Evolutionary conservation across 495 filamentous ascomycete genomes (phyloP).

Genomic region (Hyaloscypha bicolor): DNA sequence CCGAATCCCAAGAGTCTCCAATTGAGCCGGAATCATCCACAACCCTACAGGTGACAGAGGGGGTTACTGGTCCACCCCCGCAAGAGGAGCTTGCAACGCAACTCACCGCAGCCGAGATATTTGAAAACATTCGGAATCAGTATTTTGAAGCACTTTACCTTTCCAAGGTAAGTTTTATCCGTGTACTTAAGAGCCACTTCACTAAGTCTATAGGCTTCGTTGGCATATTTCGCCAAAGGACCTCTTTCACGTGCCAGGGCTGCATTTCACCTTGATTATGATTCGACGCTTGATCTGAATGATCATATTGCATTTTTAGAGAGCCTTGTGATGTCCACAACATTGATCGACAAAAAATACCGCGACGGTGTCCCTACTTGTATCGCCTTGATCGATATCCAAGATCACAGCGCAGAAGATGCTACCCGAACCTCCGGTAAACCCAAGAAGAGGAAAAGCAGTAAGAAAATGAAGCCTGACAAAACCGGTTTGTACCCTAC

Average conservation of each 20-base stretch:
- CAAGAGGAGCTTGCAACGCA: conserved; percentile 24
- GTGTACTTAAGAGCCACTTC: conserved; percentile 31
- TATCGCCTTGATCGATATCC: conserved; percentile 63
- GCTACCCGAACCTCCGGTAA: conserved; percentile 41
- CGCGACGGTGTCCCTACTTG: conserved; percentile 70
- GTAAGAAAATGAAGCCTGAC: conserved; percentile 70
- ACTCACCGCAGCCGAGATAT: conserved; percentile 63
- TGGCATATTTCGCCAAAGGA: conserved; percentile 97
- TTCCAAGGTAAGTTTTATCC: conserved; percentile 62
- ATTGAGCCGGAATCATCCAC: conserved; percentile 7
- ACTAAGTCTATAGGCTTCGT: conserved; percentile 61
- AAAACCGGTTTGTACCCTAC: conserved; percentile 76
- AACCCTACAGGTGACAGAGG: not conserved
- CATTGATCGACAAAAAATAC: conserved; percentile 87
- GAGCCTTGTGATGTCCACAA: conserved; percentile 68
- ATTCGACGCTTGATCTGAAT: conserved; percentile 52
- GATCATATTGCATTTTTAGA: conserved; percentile 71
- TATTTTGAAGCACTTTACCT: conserved; percentile 90
- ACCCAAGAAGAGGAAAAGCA: conserved; percentile 58
- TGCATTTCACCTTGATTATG: conserved; percentile 64
- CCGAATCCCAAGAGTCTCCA: conserved; percentile 33
- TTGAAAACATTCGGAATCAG: conserved; percentile 70
- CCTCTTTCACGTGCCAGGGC: conserved; percentile 85
- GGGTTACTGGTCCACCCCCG: conserved; percentile 8
- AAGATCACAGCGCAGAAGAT: conserved; percentile 61